Base-by-base conservation (phyloP, 352 stramenopile species). In the Bremia lactucae region DNA sequence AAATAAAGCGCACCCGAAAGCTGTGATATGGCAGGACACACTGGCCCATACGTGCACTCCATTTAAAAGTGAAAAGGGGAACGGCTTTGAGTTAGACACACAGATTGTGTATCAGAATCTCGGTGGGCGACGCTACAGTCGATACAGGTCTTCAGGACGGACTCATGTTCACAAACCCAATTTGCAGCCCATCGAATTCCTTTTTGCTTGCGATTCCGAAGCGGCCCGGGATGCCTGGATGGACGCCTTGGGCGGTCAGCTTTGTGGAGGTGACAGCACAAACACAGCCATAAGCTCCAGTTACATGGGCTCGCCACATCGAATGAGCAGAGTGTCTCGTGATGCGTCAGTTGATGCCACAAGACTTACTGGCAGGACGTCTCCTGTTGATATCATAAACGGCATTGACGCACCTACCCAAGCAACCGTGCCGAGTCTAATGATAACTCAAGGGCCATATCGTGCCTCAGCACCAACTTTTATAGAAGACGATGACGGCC, bases 21-120 rank as follows among this genome's bases (percentile, higher is more conserved):
- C 28, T 14, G 60, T 85, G 6, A 41, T 85, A 31, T 62, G 72
- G 60, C 59, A 71, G 16, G 55, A 65, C 28, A 52, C 31, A 14
- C 35, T 52, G 2, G 55, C 47, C 3, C 50, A 70, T 28, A 40
- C 42, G 4, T 67, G 52, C 28, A 47, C 55, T 4, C 60, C 55
- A 19, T 46, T 42, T 13, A 45, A 31, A 9, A 36, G 61, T 21
- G 46, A 23, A 7, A 66, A 59, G 10, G 49, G 52, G 37, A 68
- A 79, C 50, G 66, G 60, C 23, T 79, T 83, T 40, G 49, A 62
- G 18, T 26, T 71, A 24, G 59, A 70, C 41, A 54, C 52, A 1
- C 49, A 45, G 1, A 40, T 79, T 8, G 49, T 68, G 10, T 70
- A 75, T 21, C 62, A 77, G 26, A 46, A 54, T 22, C 19, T 68